phyloP scores from a whole-genome alignment of 495 filamentous ascomycete genomes.

The Hypoxylon rickii region DNA sequence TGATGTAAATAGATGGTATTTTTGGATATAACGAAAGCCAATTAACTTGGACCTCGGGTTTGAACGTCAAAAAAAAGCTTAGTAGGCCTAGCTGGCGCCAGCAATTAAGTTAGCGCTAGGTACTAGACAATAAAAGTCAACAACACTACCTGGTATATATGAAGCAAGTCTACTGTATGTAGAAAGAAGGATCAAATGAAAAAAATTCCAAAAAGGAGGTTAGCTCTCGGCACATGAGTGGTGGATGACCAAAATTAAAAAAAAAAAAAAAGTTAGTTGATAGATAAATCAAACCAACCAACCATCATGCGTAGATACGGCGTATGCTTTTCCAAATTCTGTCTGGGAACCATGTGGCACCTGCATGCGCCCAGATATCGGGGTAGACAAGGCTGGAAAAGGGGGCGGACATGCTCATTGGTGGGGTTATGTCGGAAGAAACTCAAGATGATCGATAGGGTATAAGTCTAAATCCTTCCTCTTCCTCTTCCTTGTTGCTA shows the following conservation, averaged over 20 bases:
- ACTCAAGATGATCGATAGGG: background rate
- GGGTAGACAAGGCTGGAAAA: slow-evolving; percentile 23
- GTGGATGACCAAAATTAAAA: no score
- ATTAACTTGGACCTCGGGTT: background rate
- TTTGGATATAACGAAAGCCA: background rate
- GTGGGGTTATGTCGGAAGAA: slow-evolving; percentile 7
- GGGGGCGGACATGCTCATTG: slow-evolving; percentile 15
- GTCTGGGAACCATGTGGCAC: slow-evolving; percentile 21
- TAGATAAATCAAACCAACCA: background rate
- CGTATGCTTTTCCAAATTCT: no score
- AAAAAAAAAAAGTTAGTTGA: no score
- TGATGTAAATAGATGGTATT: background rate
- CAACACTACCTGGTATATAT: no score
- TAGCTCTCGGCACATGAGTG: no score
- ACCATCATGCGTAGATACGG: background rate
- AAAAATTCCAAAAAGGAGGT: no score
- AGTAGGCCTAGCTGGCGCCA: background rate
- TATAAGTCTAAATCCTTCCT: background rate
- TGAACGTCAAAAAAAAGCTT: background rate
- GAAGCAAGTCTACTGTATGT: no score
- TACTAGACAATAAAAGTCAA: no score
- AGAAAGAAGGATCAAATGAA: no score
- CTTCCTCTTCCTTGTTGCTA: no score
- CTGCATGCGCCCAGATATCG: slow-evolving; percentile 8
- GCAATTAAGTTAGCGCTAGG: background rate